phyloP scores from a whole-genome alignment of 2,329 filamentous ascomycete species.

The Curvularia verruculosa region DNA sequence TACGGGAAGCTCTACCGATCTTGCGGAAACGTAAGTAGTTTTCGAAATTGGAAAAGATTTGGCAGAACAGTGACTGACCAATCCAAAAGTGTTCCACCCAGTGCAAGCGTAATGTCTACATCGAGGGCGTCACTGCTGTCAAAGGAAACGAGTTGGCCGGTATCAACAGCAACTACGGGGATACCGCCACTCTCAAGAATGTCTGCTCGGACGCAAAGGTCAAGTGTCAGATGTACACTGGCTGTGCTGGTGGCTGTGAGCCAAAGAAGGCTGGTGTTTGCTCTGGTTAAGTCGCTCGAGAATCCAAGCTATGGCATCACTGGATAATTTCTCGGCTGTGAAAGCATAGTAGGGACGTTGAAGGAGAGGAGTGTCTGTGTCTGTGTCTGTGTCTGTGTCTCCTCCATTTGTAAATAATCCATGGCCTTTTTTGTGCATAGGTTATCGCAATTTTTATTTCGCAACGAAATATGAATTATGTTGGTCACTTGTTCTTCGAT shows the following conservation, averaged over 20 bases:
- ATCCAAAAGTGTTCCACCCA: constrained; percentile 48
- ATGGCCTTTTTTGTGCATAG: constrained; percentile 1
- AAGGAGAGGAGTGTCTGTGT: not conserved
- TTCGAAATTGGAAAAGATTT: not conserved
- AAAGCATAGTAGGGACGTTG: not conserved
- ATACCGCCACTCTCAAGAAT: constrained; percentile 51
- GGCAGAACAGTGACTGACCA: constrained; percentile 4
- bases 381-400: not conserved
- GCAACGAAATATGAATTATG: too few relatives aligned
- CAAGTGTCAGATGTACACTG: constrained; percentile 39
- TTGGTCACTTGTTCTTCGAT: too few relatives aligned
- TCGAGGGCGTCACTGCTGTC: constrained; percentile 51
- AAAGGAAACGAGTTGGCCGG: constrained; percentile 53
- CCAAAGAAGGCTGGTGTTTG: constrained; percentile 34
- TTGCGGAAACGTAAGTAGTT: constrained; percentile 48
- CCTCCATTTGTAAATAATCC: constrained; percentile 6
- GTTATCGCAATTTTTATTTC: not conserved
- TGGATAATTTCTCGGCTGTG: not conserved
- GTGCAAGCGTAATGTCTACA: constrained; percentile 52
- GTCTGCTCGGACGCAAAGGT: constrained; percentile 30
- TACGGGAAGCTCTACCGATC: constrained; percentile 52
- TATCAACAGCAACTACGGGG: constrained; percentile 59
- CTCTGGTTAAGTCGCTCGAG: constrained; percentile 22
- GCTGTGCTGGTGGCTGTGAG: constrained; percentile 37
- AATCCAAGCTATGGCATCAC: not conserved